Conservation (phyloP, 78 protist species). For the Diacronema lutheri region DNA sequence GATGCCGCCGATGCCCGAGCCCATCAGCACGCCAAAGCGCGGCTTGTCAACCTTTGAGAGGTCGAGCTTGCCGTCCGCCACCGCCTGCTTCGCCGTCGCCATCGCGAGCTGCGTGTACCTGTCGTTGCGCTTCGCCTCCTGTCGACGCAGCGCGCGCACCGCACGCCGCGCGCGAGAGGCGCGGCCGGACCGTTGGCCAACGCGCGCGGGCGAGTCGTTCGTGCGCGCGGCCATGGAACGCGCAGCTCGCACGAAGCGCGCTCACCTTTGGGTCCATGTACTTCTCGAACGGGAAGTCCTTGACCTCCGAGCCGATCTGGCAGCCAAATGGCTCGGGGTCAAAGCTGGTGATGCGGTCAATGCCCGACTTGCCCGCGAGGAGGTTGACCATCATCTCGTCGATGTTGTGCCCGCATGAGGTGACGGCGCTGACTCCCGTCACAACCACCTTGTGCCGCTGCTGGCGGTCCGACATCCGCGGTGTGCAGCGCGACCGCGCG, state of each 20-base stretch:
- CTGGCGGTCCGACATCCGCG: neutral
- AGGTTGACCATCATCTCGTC: neutral
- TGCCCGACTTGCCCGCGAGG: neutral
- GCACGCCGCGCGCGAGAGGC: neutral
- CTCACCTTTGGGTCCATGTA: neutral
- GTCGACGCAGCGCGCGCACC: neutral
- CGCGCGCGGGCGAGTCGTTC: neutral
- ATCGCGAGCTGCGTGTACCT: conserved; percentile 6
- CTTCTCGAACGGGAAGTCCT: neutral
- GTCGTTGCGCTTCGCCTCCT: neutral
- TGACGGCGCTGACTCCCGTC: conserved; percentile 1
- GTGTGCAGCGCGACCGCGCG: neutral
- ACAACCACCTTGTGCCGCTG: neutral
- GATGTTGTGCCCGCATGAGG: neutral
- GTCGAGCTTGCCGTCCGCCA: neutral
- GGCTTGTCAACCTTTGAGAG: neutral
- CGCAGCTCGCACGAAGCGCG: neutral
- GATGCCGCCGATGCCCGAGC: conserved; percentile 13
- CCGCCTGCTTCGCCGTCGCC: neutral
- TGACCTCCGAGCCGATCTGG: neutral
- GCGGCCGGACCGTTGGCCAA: neutral
- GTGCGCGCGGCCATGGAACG: neutral
- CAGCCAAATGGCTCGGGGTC: neutral
- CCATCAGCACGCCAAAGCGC: neutral
- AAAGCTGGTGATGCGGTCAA: neutral